These are phyloP conservation scores for Candida sanyiensis DNA, from an alignment of 805 yeast species.

Conservation along the genomic window DNA sequence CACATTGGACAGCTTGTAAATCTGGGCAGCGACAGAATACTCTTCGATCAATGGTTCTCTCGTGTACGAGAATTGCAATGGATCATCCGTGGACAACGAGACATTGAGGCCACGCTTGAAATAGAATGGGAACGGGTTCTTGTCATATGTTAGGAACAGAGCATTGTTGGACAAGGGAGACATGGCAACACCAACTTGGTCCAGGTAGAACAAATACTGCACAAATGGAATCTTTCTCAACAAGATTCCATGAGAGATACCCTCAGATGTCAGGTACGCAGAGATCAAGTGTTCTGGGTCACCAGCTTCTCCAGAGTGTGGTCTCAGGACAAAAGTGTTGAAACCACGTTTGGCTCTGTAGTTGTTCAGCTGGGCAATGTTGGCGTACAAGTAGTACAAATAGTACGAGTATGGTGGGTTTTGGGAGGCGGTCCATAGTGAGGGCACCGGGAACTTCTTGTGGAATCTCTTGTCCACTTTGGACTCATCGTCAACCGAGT, in stretches of 20 bases:
- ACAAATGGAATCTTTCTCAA: slow-evolving; percentile 91
- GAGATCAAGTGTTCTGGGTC: slow-evolving; percentile 95
- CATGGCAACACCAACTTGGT: slow-evolving; percentile 97
- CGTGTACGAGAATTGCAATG: slow-evolving; percentile 93
- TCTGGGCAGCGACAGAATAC: slow-evolving; percentile 97
- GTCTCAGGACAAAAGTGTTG: slow-evolving; percentile 90
- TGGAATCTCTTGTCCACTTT: slow-evolving; percentile 81
- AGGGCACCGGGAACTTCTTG: slow-evolving; percentile 80
- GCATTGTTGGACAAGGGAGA: slow-evolving; percentile 97
- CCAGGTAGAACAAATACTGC: slow-evolving; percentile 87
- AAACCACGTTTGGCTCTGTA: slow-evolving; percentile 72
- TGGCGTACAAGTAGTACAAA: slow-evolving; percentile 82
- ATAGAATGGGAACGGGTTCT: slow-evolving; percentile 89
- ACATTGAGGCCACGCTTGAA: slow-evolving; percentile 93
- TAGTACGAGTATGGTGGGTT: slow-evolving; percentile 99
- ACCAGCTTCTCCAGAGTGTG: slow-evolving; percentile 99
- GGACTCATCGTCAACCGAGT: slow-evolving; percentile 97
- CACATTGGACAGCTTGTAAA: slow-evolving; percentile 86
- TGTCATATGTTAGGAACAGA: slow-evolving; percentile 88
- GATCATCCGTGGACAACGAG: slow-evolving; percentile 94
- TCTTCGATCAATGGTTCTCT: slow-evolving; percentile 97
- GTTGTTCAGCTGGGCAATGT: slow-evolving; percentile 78
- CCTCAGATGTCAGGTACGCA: slow-evolving; percentile 83
- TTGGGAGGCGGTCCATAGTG: slow-evolving; percentile 65
- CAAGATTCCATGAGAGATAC: slow-evolving; percentile 92